Base-by-base conservation (phyloP, 768 basidiomycete species). In the Leccinum variicolor region DNA sequence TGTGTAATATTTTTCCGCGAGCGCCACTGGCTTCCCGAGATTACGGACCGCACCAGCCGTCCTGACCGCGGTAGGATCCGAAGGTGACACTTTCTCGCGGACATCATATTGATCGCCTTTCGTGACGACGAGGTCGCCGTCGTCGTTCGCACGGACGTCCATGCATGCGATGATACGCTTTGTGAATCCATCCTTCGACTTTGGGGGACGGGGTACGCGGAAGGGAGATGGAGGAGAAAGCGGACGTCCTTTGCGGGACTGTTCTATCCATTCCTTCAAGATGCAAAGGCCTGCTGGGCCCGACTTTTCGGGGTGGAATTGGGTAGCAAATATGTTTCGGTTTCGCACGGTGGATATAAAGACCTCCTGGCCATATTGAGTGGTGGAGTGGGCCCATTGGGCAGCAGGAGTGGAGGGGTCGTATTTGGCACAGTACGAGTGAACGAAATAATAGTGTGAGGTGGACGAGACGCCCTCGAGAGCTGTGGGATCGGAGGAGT, bases 71-170 rank as follows among this genome's bases (percentile, higher is more conserved):
- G 45, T 67, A 10, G 66, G n/a, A 48, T 51, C 64, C 33, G 66
- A 62, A n/a, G 69, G 53, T 54, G 55, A 55, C 48, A 57, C 70
- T 66, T 88, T 93, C 74, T 98, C 95, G 54, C 95, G 91, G 17
- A 98, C 95, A 70, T 98, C 94, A 75, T 99, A 99, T 72, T 97
- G 97, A 73, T 99, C 97, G 56, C 97, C 97, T 76, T 99, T 99
- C 45, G 97, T 99, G 1, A 99, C 97, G 57, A 99, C 94, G 53
- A 99, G 85, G 72, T 99, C 97, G 28, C 97, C 97, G 14, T 86
- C 72, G 71, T 99, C 97, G 73, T 98, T 98, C 19, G 94, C 85
- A 47, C 97, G 88, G 21, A 99, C 96, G 71, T 99, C 97, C 84
- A 99, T 85, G 73, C 96, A 98, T 15, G 97, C 96, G 62, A 98